Base-by-base conservation (phyloP, 1,284 basidiomycete genomes). In the Malassezia sp. region DNA sequence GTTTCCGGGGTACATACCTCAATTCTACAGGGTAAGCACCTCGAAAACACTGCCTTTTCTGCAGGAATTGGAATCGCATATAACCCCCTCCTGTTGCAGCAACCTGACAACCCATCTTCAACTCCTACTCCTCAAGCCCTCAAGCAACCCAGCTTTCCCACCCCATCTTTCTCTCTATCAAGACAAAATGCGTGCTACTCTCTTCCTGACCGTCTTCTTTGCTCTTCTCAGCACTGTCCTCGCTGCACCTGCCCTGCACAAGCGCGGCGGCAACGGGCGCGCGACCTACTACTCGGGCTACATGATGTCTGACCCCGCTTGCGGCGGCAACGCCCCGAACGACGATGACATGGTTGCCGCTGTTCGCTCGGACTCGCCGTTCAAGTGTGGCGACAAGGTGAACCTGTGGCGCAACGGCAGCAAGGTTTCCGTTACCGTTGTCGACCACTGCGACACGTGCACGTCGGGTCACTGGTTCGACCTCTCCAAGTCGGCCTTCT, bases 351-450 rank as follows among this genome's bases (percentile, higher is more conserved):
- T 54, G 34, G 43, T 67, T 8, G 60, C 49, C 10, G 65, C 65
- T 11, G 60, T 63, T 15, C 49, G 53, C 32, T 15, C 48, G 40
- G 50, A 57, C 44, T 57, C 52, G 2, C 60, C 56, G 0, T 61
- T 59, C 35, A 49, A 56, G 28, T 68, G 65, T 32, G 61, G 62
- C 27, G 65, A 68, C 38, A 52, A 46, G 7, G 44, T 66, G 10
- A 56, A 56, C 38, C 26, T 65, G 5, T 54, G 55, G 41, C 57
- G 54, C 42, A 47, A 36, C 15, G 61, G 61, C 45, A 63, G 66
- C 46, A 57, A 55, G 53, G 61, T 63, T 3, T 46, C 50, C 0
- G 62, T 54, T 8, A 60, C 28, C 20, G 53, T 66, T n/a, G 52
- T 53, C 17, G 64, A 67, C 48, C 52, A 54, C 37, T 67, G 64